A percentile compares a stretch with the other conserved stretches of the same genome.
These are phyloP conservation scores for Nakazawaea pomicola DNA, from an alignment of 805 yeast species.

Conservation along the genomic window DNA sequence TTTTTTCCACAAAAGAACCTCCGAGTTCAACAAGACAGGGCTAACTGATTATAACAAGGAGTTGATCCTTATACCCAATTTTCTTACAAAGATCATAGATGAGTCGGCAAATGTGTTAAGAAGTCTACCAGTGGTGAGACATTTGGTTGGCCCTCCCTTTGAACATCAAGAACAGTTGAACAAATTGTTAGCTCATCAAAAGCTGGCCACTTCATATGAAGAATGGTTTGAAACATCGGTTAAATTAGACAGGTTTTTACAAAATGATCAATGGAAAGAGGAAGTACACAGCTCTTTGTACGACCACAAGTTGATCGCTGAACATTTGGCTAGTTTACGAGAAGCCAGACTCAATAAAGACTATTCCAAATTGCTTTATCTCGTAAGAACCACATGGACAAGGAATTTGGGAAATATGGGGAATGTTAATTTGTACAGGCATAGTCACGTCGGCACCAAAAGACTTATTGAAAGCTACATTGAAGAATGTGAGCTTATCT, in stretches of 20 bases:
- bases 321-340: slow-evolving; percentile 49
- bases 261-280: slow-evolving; percentile 70
- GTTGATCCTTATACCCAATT: neutral
- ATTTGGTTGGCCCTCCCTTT: slow-evolving; percentile 33
- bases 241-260: slow-evolving; percentile 58
- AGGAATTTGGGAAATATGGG: slow-evolving; percentile 88
- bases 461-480: slow-evolving; percentile 76
- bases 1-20: slow-evolving; percentile 9
- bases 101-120: slow-evolving; percentile 27
- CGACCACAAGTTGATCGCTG: slow-evolving; percentile 60
- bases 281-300: slow-evolving; percentile 59
- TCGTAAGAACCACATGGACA: slow-evolving; percentile 79
- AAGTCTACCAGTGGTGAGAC: slow-evolving; percentile 29
- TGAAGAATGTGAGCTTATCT: slow-evolving; percentile 58
- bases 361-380: slow-evolving; percentile 56
- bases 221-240: slow-evolving; percentile 68
- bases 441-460: slow-evolving; percentile 84
- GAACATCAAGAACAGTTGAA: slow-evolving; percentile 32
- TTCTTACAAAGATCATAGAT: slow-evolving; percentile 22
- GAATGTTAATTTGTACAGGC: slow-evolving; percentile 68
- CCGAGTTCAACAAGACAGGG: slow-evolving; percentile 10
- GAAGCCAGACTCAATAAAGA: slow-evolving; percentile 55
- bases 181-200: slow-evolving; percentile 36
- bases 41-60: slow-evolving; percentile 8
- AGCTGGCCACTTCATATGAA: slow-evolving; percentile 38